Evolutionary conservation across 2,329 filamentous ascomycete genomes (phyloP), one percentile per base, ranked within the genome.

Genomic region (Stagonosporopsis tanaceti): DNA sequence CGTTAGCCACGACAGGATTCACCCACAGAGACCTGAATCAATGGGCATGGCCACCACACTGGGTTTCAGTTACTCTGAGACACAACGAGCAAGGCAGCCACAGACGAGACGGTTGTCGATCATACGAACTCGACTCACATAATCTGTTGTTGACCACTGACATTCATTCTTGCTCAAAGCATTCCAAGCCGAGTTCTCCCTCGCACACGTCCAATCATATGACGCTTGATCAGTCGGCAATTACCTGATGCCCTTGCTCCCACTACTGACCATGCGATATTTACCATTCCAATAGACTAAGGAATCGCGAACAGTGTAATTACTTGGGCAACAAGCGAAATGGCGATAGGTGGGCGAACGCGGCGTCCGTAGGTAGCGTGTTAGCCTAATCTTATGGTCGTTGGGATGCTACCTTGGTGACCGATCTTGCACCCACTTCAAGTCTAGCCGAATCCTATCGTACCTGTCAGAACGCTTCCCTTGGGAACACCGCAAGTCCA

Each of bases 161-260:
- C 71, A 72, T 74, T 70, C 68, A 70, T 71, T 68, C 63, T 67
- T 68, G 65, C 59, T 61, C 63, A 67, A 65, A 72, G 68, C 73
- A 74, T 73, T 76, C 70, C 69, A 64, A 70, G 60, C 58, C 57
- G 65, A 58, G 53, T 60, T 59, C 70, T 73, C 68, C 70, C 71
- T 76, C 64, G 72, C 70, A 72, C 69, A 73, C 64, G 67, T 68
- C 71, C 72, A 75, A 73, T 74, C 70, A 72, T 61, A 68, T 72
- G 65, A 70, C 61, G 59, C 57, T 65, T 59, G 66, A 67, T 66
- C 60, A 63, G 57, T 68, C 59, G 68, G 70, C 68, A 70, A 59
- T 69, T 64, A 66, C 62, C 62, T 51, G 48, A 64, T 69, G 65
- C 71, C 72, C 72, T 76, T 76, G 71, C 72, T 75, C 68, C 61